phyloP scores from a whole-genome alignment of 306 rosid species.

The Cucurbita maxima region DNA sequence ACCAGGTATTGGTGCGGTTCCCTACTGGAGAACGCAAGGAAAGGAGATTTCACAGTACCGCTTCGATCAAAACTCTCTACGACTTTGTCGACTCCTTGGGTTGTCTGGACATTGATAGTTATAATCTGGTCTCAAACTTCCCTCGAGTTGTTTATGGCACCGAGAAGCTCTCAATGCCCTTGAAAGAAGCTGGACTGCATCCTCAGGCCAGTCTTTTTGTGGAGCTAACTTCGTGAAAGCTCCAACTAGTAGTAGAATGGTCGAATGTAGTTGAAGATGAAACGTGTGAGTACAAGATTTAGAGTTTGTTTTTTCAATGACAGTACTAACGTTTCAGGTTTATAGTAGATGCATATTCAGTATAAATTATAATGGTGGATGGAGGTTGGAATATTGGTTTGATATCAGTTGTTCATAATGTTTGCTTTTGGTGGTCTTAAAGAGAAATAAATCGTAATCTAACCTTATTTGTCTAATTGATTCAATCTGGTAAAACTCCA shows the following conservation, averaged over 20 bases:
- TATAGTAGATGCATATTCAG: neutral
- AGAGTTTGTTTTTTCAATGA: neutral
- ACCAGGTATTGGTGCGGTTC: slow-evolving; percentile 88
- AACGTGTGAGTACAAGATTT: neutral
- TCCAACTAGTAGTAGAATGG: neutral
- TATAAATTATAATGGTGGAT: neutral
- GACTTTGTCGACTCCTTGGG: slow-evolving; percentile 90
- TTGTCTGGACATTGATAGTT: slow-evolving; percentile 45
- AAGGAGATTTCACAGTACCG: slow-evolving; percentile 67
- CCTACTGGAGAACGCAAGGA: slow-evolving; percentile 87
- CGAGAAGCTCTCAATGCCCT: slow-evolving; percentile 42
- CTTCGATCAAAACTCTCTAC: slow-evolving; percentile 53
- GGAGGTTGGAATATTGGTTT: neutral
- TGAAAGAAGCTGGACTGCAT: slow-evolving; percentile 93
- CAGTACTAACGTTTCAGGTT: neutral
- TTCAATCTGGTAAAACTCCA: too few species aligned
- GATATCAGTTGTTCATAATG: too few species aligned
- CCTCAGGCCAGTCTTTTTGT: slow-evolving; percentile 65
- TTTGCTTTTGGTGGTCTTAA: too few species aligned
- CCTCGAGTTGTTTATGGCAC: slow-evolving; percentile 70
- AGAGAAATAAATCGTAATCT: too few species aligned
- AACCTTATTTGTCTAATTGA: too few species aligned
- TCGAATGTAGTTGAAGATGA: slow-evolving; percentile 1
- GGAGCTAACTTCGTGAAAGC: slow-evolving; percentile 27
- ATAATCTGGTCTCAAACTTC: slow-evolving; percentile 77